Base-by-base conservation (phyloP, 805 yeast species). In the Spathaspora gorwiae region DNA sequence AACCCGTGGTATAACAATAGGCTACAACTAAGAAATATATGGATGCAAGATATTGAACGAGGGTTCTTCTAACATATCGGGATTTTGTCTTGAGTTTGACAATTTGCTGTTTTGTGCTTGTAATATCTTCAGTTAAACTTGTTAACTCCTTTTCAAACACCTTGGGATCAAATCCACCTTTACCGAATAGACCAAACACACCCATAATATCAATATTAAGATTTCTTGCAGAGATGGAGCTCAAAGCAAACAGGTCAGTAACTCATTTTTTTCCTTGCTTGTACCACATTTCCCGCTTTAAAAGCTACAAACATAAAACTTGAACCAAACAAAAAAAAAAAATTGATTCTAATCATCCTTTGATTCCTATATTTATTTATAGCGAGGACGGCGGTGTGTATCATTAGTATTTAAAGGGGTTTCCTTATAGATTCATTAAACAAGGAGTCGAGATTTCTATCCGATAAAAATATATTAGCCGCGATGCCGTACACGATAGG, bases 401-500 rank as follows among this genome's bases (percentile, higher is more conserved):
- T 19, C 24, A 19, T 19, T 19, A 19, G 24, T 19, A 19, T 19
- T 19, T 19, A 19, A 19, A 19, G 24, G 24, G 24, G 24, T 19
- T 19, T 19, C 24, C 24, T 19, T 19, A 19, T 19, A 19, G 24
- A 19, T 19, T 19, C 24, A 19, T 5, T 19, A 19, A 19, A 19
- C 24, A 19, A 19, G 5, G 24, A 19, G 2, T 19, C 24, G 24
- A 3, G 24, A 19, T 19, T 19, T 5, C 24, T 19, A 19, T 19
- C 5, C 2, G 24, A 19, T 19, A 19, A 19, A 19, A 19, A 19
- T 2, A 19, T 2, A 19, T 3, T 19, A 19, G 24, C 24, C 24
- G 24, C 5, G 24, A 69, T 69, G 74, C 62, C 72, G 2, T 70
- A 69, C 47, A 60, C 66, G n/a, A 62, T 70, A 42, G 75, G 72